Evolutionary conservation across 2,329 filamentous ascomycete genomes (phyloP), one percentile per base, ranked within the genome.

Genomic region (Thermothelomyces thermophilus): DNA sequence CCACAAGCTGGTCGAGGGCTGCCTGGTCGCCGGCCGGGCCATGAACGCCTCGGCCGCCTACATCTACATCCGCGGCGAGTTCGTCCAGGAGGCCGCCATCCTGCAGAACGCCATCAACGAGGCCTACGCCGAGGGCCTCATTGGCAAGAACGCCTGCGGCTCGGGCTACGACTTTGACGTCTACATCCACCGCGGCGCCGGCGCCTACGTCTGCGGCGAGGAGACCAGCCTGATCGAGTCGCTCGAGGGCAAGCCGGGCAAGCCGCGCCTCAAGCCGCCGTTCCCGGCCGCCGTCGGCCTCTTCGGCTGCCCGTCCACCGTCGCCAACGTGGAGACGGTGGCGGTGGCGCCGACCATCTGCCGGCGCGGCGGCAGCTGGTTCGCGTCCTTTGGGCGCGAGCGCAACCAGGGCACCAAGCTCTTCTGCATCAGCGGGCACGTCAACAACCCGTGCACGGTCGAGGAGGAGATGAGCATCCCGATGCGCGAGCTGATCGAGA

Each of bases 391-490:
- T 66, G 93, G 93, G 46, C 90, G 93, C 61, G 91, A 97, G 75
- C 85, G 93, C 59, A 98, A 98, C 74, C 80, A 89, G 62, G 93
- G 93, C 63, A 98, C 93, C 58, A 98, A 98, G 78, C 86, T 98
- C 36, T 98, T 86, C 77, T 96, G 90, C 70, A 97, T 98, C 68
- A 97, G 91, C 48, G 93, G 93, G 24, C 89, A 97, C 70, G 93
- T 98, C 74, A 98, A 98, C 80, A 94, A 97, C 76, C 93, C 93
- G 48, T 89, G 82, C 70, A 97, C 93, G 1, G 93, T 98, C 54
- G 93, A 98, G 71, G 93, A 98, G 74, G 93, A 98, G 74, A 98
- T 98, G 93, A 95, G 88, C 46, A 98, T 98, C 60, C 86, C 93
- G 37, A 82, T 98, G 53, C 85, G 87, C 39, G 93, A 98, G 71